phyloP scores from a whole-genome alignment of 2,329 filamentous ascomycete genomes.

The Thielaviopsis musarum region DNA sequence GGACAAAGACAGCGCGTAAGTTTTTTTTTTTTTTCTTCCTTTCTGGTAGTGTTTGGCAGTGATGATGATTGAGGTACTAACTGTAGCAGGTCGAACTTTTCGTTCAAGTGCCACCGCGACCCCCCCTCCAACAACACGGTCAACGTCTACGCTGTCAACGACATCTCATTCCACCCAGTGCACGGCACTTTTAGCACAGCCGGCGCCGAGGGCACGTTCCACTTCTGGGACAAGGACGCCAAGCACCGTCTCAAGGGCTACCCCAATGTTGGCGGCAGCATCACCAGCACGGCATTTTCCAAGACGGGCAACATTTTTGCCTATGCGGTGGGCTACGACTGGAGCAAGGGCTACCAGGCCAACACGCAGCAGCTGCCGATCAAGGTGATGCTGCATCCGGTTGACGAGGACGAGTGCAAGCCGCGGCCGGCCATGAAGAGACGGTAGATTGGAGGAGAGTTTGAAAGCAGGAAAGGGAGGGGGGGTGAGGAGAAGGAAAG shows the following conservation, averaged over 20 bases:
- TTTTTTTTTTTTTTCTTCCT: conserved; percentile 3
- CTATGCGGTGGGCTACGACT: conserved; percentile 89
- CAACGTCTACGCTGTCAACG: conserved; percentile 89
- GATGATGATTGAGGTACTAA: neutral
- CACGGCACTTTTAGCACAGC: conserved; percentile 98
- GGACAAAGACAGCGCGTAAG: conserved; percentile 69
- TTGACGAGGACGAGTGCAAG: conserved; percentile 46
- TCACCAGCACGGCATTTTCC: conserved; percentile 85
- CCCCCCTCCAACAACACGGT: conserved; percentile 56
- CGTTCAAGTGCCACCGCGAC: conserved; percentile 96
- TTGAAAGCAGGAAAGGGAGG: neutral
- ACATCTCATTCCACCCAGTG: conserved; percentile 91
- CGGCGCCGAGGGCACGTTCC: conserved; percentile 88
- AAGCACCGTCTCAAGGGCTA: conserved; percentile 85
- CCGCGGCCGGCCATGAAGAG: conserved; percentile 43
- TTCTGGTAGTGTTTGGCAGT: neutral
- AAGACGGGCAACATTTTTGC: conserved; percentile 68
- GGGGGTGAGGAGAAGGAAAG: no score
- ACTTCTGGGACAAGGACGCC: conserved; percentile 89
- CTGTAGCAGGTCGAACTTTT: conserved; percentile 64
- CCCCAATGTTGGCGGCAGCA: conserved; percentile 67
- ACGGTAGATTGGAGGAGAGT: conserved; percentile 24
- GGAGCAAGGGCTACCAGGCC: conserved; percentile 84
- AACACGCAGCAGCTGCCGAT: conserved; percentile 61
- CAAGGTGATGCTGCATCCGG: conserved; percentile 74